Conservation (phyloP, 352 stramenopile genomes). For the Phytophthora palmivora region DNA sequence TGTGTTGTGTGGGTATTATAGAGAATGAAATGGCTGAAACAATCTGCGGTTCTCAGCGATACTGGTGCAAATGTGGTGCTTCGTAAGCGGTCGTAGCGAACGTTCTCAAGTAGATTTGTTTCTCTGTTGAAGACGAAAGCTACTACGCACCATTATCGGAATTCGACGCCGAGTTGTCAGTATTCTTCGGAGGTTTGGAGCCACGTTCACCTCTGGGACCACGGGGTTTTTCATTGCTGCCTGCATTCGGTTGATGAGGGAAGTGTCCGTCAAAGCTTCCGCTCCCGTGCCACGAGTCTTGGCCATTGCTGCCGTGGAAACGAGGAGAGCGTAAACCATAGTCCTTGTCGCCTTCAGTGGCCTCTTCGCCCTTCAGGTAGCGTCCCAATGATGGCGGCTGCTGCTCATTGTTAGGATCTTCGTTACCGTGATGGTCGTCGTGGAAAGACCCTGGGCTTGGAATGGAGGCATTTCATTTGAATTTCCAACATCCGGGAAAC, state of each 20-base stretch:
- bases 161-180: not conserved
- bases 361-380: not conserved
- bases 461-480: no score
- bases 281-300: not conserved
- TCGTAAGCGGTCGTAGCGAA: no score
- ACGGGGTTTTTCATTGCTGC: not conserved
- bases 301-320: not conserved
- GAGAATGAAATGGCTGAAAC: not conserved
- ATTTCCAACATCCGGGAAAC: not conserved
- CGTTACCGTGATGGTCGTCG: not conserved
- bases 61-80: not conserved
- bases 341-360: not conserved
- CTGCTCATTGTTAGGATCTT: not conserved
- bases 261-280: slow-evolving; percentile 9
- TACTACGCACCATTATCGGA: not conserved
- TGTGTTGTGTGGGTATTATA: not conserved
- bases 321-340: not conserved
- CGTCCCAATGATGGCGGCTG: not conserved
- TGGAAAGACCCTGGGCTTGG: not conserved
- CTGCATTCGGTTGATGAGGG: not conserved
- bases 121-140: not conserved
- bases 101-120: no score
- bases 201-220: not conserved
- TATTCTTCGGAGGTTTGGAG: not conserved
- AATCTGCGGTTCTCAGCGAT: not conserved